Evolutionary conservation across 2,329 filamentous ascomycete genomes (phyloP), one percentile per base, ranked within the genome.

Genomic region (Ophiocordyceps robertsii): DNA sequence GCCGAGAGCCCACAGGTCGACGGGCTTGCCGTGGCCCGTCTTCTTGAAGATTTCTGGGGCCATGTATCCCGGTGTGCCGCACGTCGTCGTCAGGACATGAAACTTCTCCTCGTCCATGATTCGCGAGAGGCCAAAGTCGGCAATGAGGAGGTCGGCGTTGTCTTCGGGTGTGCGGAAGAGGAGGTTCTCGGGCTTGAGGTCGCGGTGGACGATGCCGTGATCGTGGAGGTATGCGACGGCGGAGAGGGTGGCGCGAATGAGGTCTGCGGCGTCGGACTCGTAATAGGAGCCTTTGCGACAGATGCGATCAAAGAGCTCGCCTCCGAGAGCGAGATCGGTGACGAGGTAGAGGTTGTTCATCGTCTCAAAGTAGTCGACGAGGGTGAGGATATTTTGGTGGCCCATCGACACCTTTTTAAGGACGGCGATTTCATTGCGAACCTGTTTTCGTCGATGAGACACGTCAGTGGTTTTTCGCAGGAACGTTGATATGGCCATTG

Each of bases 21-120:
- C 92, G 52, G 92, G 89, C 65, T 96, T 98, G 49, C 92, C 92
- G 61, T 98, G 92, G 24, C 92, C 92, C 8, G 84, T 89, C 71
- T 98, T 98, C 64, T 95, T 95, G 68, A 98, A 98, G 56, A 98
- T 98, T 62, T 98, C 92, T 19, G 92, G 92, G 2, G 92, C 92
- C 92, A 98, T 98, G 65, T 98, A 98, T 39, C 92, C 92, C 4
- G 92, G 92, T 1, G 92, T 98, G 46, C 92, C 92, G 60, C 92
- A 98, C 1, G 92, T 98, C 1, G 92, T 98, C 11, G 92, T 98
- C 48, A 98, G 69, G 29, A 96, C 90, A 59, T 96, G 92, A 63
- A 96, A 96, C 59, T 95, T 86, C 64, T 95, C 88, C 65, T 96
- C 92, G 58, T 98, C 92, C 90, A 98, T 96, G 65, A 98, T 95